Evolutionary conservation across 1,284 basidiomycete species (phyloP), one percentile per base, ranked within the genome.

Genomic region (Tetrapyrgos nigripes): DNA sequence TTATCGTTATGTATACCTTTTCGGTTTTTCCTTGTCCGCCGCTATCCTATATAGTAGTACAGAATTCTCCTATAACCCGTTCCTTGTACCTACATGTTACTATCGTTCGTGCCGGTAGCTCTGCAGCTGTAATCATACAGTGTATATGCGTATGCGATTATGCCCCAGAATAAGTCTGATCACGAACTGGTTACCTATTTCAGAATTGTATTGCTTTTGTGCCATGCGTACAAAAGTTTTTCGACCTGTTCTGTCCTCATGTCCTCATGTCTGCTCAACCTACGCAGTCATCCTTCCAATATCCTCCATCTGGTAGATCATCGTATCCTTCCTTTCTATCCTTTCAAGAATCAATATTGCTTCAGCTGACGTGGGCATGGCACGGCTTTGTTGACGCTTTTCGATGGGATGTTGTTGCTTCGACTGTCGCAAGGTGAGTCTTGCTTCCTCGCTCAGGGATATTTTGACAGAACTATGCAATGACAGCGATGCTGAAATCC

Each of bases 321-420:
- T 77, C 84, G 10, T 92, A 92, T 71, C 90, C 90, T 2, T 71
- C 78, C 14, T 92, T 92, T 70, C 78, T 92, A 8, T 80, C 90
- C 2, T 63, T 89, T 2, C 78, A 77, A 24, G 83, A 89, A 33
- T 86, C 89, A 0, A 66, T 83, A 21, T 67, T 75, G 64, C 74
- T 91, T 3, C 90, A 92, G 64, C 62, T 84, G 9, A 77, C 71
- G 53, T 92, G 85, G 75, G 78, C 81, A 17, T 79, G 79, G 64
- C 73, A 73, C 17, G 91, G 91, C n/a, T 67, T 92, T 4, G 66
- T 84, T 46, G 91, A 92, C 71, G 84, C 89, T 9, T 89, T 83
- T 68, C 81, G 89, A 23, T 91, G 89, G 88, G 84, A 87, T 71
- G 71, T 82, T 17, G 86, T 91, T 50, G 57, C 86, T 43, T 73